Evolutionary conservation across 805 yeast species (phyloP), one percentile per base, ranked within the genome.

Genomic region (Hanseniaspora lindneri): DNA sequence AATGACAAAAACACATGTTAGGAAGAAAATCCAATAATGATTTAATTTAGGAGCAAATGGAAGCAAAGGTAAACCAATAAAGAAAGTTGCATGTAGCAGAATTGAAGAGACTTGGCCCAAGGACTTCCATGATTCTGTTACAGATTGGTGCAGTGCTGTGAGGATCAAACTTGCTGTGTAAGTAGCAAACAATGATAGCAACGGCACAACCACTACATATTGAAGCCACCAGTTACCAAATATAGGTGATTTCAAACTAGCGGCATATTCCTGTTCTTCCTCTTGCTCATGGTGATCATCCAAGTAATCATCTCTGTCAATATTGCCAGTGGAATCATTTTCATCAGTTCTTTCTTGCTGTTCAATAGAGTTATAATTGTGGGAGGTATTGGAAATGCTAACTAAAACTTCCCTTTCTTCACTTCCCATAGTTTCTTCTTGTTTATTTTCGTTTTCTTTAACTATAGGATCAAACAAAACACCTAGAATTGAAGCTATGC

Each of bases 151-250:
- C 19, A 81, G 53, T 0, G 84, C 92, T 51, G 77, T 79, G 29
- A 84, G 58, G 1, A 78, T 56, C 51, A 83, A 62, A 6, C 58
- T 52, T 5, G 81, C 79, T 32, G 71, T 63, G 49, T 74, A 72
- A 55, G 75, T 72, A n/a, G 79, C 58, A 30, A 80, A 57, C 29
- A 73, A 70, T 2, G 78, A 66, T 1, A 81, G 65, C 13, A 80
- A 46, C 2, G 96, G 95, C 13, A 81, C 84, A 16, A 80, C 60
- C 1, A 79, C 53, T 28, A 83, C 54, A 56, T 75, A 85, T 60
- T 87, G 95, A 16, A 84, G 54, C 14, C 80, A 70, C 95, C 96
- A 87, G 56, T 82, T 94, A 58, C 81, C 84, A 35, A 79, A 73
- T 2, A 33, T 29, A 9, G 48, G 51, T 1, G 29, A 17, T 14